Evolutionary conservation across 2,329 filamentous ascomycete genomes (phyloP), one percentile per base, ranked within the genome.

Genomic region (Colletotrichum limetticola): DNA sequence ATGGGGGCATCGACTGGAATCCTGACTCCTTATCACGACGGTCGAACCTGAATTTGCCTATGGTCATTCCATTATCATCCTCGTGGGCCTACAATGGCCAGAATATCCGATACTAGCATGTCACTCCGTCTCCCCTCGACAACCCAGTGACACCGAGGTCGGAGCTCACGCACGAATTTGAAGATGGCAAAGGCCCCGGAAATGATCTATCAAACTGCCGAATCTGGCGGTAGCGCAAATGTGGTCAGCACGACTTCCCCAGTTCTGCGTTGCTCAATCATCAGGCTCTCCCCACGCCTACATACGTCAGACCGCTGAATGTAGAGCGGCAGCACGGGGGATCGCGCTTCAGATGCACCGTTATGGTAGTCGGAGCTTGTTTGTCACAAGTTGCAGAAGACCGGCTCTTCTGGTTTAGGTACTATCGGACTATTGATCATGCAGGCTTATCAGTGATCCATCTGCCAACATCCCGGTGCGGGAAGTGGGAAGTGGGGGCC

Each of bases 391-490:
- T 4, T 11, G 49, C 9, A 24, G 46, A 49, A 46, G 22, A 19
- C 37, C 11, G 24, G 22, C 49, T 57, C n/a, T 30, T 16, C 8
- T 64, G 22, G 42, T 62, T 68, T 16, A 22, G 22, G 22, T 22
- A 16, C 66, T 66, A 66, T 58, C 63, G 42, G n/a, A 19, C 57
- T 66, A 58, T 66, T 53, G 28, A 19, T 19, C 16, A 16, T 22
- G 65, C 28, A 59, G 53, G 49, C 65, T 71, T 71, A 71, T 71
- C 69, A 68, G 53, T 49, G 57, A 55, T 19, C 68, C 55, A 66
- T 56, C 53, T 42, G 4, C 55, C 46, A 24, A 24, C 9, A 55
- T 46, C 57, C 28, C 46, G 12, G 52, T 28, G n/a, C 37, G 28
- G 28, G 14, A 68, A 58, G 58, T 63, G 32, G 63, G 68, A 61